Percentiles rank a stretch among this genome's conserved stretches.
phyloP scores from a whole-genome alignment of 2,329 filamentous ascomycete species.

The Neopestalotiopsis sp. region DNA sequence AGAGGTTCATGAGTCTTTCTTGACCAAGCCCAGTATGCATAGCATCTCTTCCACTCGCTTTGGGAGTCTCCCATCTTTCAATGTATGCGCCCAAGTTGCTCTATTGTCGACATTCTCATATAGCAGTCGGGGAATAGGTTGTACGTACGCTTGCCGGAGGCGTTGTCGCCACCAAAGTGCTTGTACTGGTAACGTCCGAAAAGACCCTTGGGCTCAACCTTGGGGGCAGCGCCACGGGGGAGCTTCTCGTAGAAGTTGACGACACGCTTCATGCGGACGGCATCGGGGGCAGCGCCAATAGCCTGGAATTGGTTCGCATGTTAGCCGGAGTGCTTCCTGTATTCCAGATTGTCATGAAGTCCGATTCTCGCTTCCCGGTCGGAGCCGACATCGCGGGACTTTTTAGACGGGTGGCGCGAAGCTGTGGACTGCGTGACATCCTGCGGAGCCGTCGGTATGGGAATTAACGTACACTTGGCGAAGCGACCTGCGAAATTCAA shows the following conservation, averaged over 20 bases:
- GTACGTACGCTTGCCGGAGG: slow-evolving; percentile 82
- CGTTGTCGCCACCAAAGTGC: slow-evolving; percentile 91
- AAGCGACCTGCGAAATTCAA: slow-evolving; percentile 68
- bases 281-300: slow-evolving; percentile 93
- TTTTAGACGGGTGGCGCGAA: background rate
- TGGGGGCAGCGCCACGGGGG: slow-evolving; percentile 87
- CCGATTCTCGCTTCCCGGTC: background rate
- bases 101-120: background rate
- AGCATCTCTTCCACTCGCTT: background rate
- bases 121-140: background rate
- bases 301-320: slow-evolving; percentile 62
- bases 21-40: background rate
- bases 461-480: slow-evolving; percentile 73
- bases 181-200: slow-evolving; percentile 86
- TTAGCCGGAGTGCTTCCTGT: slow-evolving; percentile 3
- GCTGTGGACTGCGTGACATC: background rate
- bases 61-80: background rate
- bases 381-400: background rate
- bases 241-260: slow-evolving; percentile 99
- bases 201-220: slow-evolving; percentile 80
- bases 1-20: background rate
- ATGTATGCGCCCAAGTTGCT: background rate
- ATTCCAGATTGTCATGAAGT: background rate
- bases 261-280: slow-evolving; percentile 95
- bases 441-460: slow-evolving; percentile 5